Evolutionary conservation across 805 yeast genomes (phyloP), one percentile per base, ranked within the genome.

Genomic region (Candida piceae): DNA sequence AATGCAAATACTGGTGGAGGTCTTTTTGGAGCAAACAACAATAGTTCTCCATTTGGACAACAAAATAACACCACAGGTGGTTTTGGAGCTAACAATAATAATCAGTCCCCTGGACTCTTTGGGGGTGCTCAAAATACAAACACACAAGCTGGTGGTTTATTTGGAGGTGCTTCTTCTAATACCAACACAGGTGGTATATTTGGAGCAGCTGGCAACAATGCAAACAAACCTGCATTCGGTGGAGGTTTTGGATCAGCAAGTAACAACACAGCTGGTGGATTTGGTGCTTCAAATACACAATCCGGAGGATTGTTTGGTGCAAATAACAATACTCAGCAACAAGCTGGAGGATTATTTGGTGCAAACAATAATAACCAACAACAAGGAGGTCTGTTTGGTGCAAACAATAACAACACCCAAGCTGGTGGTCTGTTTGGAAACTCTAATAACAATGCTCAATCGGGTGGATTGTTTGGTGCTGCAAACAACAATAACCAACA

Each of bases 61-160:
- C 44, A 53, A 47, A 43, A 57, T 44, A 43, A 43, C 48, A 10
- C 47, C 18, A 58, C 53, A 20, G 60, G 67, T 1, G 48, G 65
- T 15, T 67, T 73, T 60, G 77, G 76, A 25, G 19, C 31, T 9
- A 49, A 63, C 36, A 50, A 37, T 34, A 55, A 48, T 34, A 56
- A 40, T 34, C 22, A 37, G 4, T 29, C 35, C 9, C 41, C 34
- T 32, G 42, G 44, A 23, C 29, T 48, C 37, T 47, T 33, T 30
- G 32, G 22, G 38, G 38, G 34, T 41, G 54, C 54, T 10, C 16
- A 35, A 18, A 40, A 33, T 19, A 36, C 34, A 31, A 42, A 40
- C 16, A 24, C 42, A 9, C 39, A 34, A 28, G 35, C 42, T 13
- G 52, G 57, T 21, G 54, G 60, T 5, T 15, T 26, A 15, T 26